A percentile compares a stretch with the other conserved stretches of the same genome.
Evolutionary conservation across 2,329 filamentous ascomycete species (phyloP).

Genomic region (Botrytis deweyae): DNA sequence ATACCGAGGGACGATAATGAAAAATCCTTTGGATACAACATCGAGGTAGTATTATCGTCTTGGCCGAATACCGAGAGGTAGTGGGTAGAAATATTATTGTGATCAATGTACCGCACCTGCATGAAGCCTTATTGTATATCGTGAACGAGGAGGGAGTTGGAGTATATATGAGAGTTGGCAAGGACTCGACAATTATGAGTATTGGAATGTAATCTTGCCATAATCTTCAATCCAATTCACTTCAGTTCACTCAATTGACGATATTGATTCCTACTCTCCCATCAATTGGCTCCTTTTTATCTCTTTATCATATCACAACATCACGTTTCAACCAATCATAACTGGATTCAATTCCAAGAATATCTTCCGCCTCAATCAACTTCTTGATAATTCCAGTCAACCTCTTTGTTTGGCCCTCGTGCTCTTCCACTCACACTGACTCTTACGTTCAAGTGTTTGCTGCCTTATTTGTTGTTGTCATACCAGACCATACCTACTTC

Average conservation of each 20-base stretch:
- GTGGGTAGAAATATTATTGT: not conserved
- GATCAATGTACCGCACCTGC: not conserved
- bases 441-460: not conserved
- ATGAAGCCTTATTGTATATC: constrained; percentile 4
- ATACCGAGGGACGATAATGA: not conserved
- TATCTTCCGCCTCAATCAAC: not conserved
- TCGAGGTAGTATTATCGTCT: not conserved
- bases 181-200: not conserved
- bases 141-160: not conserved
- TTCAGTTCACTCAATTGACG: not conserved
- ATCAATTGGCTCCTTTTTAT: not conserved
- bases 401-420: not conserved
- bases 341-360: no score
- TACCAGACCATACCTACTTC: not conserved
- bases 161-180: not conserved
- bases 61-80: not conserved
- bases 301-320: not conserved
- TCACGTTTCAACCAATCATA: not conserved
- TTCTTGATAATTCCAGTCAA: not conserved
- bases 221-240: not conserved
- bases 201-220: not conserved
- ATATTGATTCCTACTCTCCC: no score
- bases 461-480: not conserved
- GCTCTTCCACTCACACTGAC: not conserved
- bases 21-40: not conserved